Evolutionary conservation across 306 rosid genomes (phyloP).

Genomic region (Dicorynia guianensis): DNA sequence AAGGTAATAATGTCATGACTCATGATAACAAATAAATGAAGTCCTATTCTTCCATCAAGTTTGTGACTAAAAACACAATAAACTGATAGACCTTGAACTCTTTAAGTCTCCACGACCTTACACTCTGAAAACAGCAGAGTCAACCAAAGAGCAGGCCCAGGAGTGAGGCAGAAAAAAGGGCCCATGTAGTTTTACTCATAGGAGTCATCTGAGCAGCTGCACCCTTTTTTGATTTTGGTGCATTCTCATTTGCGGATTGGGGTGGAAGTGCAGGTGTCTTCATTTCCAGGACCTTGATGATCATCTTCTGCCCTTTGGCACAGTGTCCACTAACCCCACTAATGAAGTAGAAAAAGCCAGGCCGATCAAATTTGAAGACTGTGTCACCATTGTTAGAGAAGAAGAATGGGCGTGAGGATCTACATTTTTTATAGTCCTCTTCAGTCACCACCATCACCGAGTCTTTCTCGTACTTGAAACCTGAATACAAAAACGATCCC

Average conservation of each 20-base stretch:
- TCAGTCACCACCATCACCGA: conserved; percentile 77
- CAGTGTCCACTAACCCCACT: conserved; percentile 90
- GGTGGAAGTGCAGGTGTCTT: conserved; percentile 51
- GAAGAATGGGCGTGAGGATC: conserved; percentile 62
- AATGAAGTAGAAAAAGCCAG: conserved; percentile 83
- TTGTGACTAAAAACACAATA: neutral
- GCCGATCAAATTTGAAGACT: conserved; percentile 47
- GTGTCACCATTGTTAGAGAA: conserved; percentile 73
- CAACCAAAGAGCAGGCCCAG: conserved; percentile 37
- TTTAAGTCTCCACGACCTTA: neutral
- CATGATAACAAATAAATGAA: neutral
- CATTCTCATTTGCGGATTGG: conserved; percentile 30
- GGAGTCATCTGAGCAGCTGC: conserved; percentile 41
- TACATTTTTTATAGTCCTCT: conserved; percentile 74
- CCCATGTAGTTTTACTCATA: conserved; percentile 25
- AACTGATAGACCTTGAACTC: neutral
- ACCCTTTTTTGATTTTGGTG: conserved; percentile 8
- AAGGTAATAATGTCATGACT: conserved; percentile 5
- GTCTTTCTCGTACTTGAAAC: conserved; percentile 71
- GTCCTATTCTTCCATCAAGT: neutral
- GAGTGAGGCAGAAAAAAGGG: conserved; percentile 33
- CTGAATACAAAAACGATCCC: conserved; percentile 39
- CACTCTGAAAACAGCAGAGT: neutral
- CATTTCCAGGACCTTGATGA: conserved; percentile 67
- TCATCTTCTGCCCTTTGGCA: conserved; percentile 70